Percentiles rank a stretch among this genome's conserved stretches.
Evolutionary conservation across 148 eudicot genomes (phyloP).

Genomic region (Euryodendron excelsum): DNA sequence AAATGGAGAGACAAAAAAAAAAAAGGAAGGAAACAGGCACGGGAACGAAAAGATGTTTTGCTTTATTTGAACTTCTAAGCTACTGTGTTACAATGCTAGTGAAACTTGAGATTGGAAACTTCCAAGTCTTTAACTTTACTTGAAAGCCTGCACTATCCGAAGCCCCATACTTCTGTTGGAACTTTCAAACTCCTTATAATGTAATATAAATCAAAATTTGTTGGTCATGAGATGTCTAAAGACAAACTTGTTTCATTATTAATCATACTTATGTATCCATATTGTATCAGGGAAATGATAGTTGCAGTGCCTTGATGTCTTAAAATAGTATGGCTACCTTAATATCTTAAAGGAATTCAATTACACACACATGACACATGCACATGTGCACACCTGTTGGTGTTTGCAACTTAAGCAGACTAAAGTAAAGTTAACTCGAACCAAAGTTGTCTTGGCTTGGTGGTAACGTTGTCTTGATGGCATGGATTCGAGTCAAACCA

Average conservation of each 20-base stretch:
- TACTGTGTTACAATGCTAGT: not conserved
- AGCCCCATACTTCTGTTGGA: not conserved
- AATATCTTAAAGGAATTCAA: not conserved
- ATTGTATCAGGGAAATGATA: not conserved
- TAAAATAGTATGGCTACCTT: not conserved
- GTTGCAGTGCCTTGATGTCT: not conserved
- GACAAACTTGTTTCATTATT: not conserved
- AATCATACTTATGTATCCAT: not conserved
- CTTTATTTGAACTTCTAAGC: not conserved
- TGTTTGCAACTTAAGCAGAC: not conserved
- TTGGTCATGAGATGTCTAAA: not conserved
- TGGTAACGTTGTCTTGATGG: not conserved
- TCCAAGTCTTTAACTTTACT: not conserved
- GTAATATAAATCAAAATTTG: not conserved
- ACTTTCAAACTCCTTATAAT: not conserved
- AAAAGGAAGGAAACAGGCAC: not conserved
- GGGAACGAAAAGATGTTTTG: not conserved
- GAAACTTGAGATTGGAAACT: conserved; percentile 2
- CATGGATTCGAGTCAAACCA: not conserved
- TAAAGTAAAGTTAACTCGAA: not conserved
- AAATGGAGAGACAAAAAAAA: not conserved
- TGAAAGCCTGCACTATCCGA: conserved; percentile 2
- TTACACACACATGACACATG: not conserved
- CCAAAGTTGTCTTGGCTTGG: not conserved
- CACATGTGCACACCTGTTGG: not conserved